These are phyloP conservation scores for Xylona heveae DNA, from an alignment of 495 filamentous ascomycete species.

Conservation along the genomic window DNA sequence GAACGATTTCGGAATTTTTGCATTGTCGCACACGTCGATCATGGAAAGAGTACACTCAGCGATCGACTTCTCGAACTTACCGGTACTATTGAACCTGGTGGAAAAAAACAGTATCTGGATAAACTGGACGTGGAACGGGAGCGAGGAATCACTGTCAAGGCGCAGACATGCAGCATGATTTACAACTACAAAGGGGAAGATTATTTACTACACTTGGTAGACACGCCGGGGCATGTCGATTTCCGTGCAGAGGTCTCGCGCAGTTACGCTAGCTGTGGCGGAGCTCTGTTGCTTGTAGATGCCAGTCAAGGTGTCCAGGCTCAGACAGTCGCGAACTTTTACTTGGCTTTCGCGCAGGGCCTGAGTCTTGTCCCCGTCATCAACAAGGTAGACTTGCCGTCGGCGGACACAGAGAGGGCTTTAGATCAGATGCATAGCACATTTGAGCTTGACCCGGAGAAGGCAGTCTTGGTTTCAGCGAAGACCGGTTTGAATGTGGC, in stretches of 20 bases:
- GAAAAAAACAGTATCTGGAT: conserved; percentile 88
- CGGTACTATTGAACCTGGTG: conserved; percentile 70
- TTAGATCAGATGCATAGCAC: conserved; percentile 65
- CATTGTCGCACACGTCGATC: conserved; percentile 96
- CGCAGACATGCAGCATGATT: conserved; percentile 95
- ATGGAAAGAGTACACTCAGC: conserved; percentile 88
- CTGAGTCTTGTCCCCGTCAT: conserved; percentile 74
- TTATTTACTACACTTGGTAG: conserved; percentile 85
- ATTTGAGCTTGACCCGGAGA: conserved; percentile 70
- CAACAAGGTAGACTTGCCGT: conserved; percentile 87
- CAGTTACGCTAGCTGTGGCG: conserved; percentile 88
- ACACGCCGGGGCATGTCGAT: conserved; percentile 95
- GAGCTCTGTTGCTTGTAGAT: conserved; percentile 81
- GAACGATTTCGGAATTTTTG: conserved; percentile 91
- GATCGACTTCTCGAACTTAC: conserved; percentile 88
- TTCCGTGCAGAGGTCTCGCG: conserved; percentile 90
- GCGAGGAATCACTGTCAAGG: conserved; percentile 94
- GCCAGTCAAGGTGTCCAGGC: conserved; percentile 84
- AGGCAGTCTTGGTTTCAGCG: conserved; percentile 71
- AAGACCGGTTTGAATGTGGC: conserved; percentile 84
- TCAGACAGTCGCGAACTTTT: conserved; percentile 95
- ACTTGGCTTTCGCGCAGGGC: conserved; percentile 82
- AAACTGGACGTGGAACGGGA: conserved; percentile 94
- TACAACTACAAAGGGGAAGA: conserved; percentile 72
- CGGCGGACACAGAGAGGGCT: conserved; percentile 65